Evolutionary conservation across 129 eudicot species (phyloP).

Genomic region (Flaveria ramosissima): DNA sequence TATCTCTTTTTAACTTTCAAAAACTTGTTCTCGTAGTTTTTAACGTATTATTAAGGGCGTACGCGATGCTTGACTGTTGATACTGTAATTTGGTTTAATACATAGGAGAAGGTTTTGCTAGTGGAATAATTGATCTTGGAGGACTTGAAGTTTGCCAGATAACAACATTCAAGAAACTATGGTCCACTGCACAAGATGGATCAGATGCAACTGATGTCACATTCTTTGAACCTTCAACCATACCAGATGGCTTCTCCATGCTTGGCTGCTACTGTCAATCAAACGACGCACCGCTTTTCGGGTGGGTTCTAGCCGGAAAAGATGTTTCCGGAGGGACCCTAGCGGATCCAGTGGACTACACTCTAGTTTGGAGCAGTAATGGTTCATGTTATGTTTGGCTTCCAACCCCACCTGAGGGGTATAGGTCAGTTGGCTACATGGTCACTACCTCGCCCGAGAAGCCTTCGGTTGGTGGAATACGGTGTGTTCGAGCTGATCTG

Average conservation of each 20-base stretch:
- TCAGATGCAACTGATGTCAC: slow-evolving; percentile 37
- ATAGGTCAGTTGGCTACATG: slow-evolving; percentile 47
- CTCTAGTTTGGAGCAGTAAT: slow-evolving; percentile 50
- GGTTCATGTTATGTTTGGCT: slow-evolving; percentile 50
- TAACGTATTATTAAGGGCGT: no score
- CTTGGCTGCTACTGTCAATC: slow-evolving; percentile 51
- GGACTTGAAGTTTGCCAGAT: slow-evolving; percentile 52
- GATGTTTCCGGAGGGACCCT: slow-evolving; percentile 43
- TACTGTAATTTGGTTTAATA: background rate
- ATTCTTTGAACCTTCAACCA: slow-evolving; percentile 46
- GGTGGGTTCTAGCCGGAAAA: slow-evolving; percentile 60
- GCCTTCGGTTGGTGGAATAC: slow-evolving; percentile 45
- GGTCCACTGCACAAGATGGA: slow-evolving; percentile 45
- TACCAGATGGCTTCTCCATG: slow-evolving; percentile 52
- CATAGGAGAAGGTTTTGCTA: slow-evolving; percentile 53
- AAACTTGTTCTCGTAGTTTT: no score
- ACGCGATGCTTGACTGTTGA: no score
- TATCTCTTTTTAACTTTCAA: no score
- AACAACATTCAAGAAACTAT: slow-evolving; percentile 44
- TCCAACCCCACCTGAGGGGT: slow-evolving; percentile 61
- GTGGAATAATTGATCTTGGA: slow-evolving; percentile 52
- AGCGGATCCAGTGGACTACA: slow-evolving; percentile 50
- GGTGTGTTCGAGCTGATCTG: slow-evolving; percentile 54
- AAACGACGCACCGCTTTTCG: slow-evolving; percentile 42
- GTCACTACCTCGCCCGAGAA: slow-evolving; percentile 46